Evolutionary conservation across 2,329 filamentous ascomycete species (phyloP), one percentile per base, ranked within the genome.

Genomic region (Claviceps africana): DNA sequence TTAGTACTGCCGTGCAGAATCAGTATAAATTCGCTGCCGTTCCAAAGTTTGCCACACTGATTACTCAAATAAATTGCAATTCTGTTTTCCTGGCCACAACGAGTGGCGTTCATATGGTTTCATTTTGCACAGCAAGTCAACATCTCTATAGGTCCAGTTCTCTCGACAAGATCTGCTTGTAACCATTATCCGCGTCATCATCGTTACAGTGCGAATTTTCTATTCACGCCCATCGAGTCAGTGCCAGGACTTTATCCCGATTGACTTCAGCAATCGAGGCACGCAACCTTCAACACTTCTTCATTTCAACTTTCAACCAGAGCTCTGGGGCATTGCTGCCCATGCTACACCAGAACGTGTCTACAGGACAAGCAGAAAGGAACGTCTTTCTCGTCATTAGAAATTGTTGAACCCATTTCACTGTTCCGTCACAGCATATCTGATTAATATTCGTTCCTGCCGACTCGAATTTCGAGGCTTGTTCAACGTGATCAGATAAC

Each of bases 361-460:
- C 52, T 68, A 70, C 17, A 62, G 71, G 39, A 60, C 70, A 28
- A 83, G 59, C 72, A 82, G 46, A 75, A 79, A 57, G 78, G 82
- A 56, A 78, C 79, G 2, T 82, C 79, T 7, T 66, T 80, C 39
- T 82, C 79, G 0, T 82, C 80, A 0, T 59, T 82, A 42, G 78
- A 76, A 11, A 82, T 79, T 0, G 72, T 76, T 37, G 77, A 76
- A n/a, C 79, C 79, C 19, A 70, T 74, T 0, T 83, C 80, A 19
- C 79, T 79, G 3, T 82, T 72, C 62, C 74, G 72, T 40, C 68
- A 73, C 53, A 78, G 71, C 59, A 75, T 70, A 1, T 72, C 77
- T 39, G 78, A 81, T 55, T 79, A 79, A 2, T 77, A 9, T 78
- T 83, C 48, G 76, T 76, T 25, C 65, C 78, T 15, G 72, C 69